Evolutionary conservation across 306 rosid genomes (phyloP).

Genomic region (Quillaja saponaria): DNA sequence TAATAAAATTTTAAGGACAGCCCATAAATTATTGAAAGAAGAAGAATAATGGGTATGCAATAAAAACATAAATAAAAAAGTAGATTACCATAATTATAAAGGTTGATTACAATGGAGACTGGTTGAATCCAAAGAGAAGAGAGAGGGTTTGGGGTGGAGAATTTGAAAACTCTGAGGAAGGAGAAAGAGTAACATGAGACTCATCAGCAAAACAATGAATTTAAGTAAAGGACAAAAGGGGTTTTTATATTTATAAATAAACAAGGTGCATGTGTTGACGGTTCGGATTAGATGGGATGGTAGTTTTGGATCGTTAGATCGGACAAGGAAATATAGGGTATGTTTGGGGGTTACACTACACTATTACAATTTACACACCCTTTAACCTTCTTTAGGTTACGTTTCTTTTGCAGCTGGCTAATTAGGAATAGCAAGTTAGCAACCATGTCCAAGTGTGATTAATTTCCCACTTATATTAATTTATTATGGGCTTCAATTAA

Average conservation of each 20-base stretch:
- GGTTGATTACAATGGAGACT: conserved; percentile 22
- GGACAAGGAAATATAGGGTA: not conserved
- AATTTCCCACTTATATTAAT: too few relatives aligned
- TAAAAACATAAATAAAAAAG: not conserved
- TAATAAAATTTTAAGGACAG: not conserved
- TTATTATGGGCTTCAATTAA: too few relatives aligned
- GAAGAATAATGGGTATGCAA: not conserved
- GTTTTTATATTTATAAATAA: conserved; percentile 8
- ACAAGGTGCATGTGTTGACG: conserved; percentile 28
- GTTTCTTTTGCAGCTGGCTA: not conserved
- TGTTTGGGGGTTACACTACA: not conserved
- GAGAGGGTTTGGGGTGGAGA: not conserved
- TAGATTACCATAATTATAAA: conserved; percentile 37
- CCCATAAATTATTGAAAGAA: not conserved
- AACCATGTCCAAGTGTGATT: too few relatives aligned
- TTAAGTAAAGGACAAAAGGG: conserved; percentile 33
- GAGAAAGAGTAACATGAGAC: conserved; percentile 45
- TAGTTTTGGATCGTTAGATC: conserved; percentile 51
- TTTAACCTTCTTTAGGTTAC: not conserved
- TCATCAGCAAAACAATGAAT: conserved; percentile 32
- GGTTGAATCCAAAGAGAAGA: conserved; percentile 13
- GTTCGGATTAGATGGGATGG: conserved; percentile 33
- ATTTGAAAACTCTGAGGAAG: conserved; percentile 17
- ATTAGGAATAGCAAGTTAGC: too few relatives aligned
- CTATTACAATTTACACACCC: not conserved